Conservation (phyloP, 2,329 filamentous ascomycete genomes). For the Penicillium sp. region DNA sequence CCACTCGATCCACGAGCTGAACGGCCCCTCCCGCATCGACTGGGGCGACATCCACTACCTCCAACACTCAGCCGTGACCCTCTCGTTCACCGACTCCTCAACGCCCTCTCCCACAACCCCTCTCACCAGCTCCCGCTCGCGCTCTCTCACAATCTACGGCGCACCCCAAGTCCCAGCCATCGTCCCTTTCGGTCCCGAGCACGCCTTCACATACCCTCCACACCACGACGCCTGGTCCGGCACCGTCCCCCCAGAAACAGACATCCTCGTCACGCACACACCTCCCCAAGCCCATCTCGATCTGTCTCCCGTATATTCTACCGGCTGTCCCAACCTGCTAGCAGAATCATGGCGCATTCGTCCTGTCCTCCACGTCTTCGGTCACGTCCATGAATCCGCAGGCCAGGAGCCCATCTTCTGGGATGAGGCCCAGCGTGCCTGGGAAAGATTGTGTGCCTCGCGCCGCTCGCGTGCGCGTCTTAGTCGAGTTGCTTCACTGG, state of each 20-base stretch:
- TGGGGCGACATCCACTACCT: conserved; percentile 72
- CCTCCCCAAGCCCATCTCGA: conserved; percentile 72
- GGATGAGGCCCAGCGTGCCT: conserved; percentile 68
- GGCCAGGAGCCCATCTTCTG: conserved; percentile 70
- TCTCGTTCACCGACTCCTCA: conserved; percentile 54
- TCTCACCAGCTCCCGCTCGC: conserved; percentile 53
- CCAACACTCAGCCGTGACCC: conserved; percentile 63
- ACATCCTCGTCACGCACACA: conserved; percentile 78
- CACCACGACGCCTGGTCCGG: conserved; percentile 68
- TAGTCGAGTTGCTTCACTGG: conserved; percentile 22
- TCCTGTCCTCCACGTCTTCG: conserved; percentile 77
- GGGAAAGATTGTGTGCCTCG: conserved; percentile 61
- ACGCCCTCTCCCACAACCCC: conserved; percentile 40
- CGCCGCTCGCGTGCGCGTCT: conserved; percentile 28
- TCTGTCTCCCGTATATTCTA: conserved; percentile 52
- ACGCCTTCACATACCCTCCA: conserved; percentile 74
- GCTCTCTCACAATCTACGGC: conserved; percentile 71
- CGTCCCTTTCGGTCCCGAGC: conserved; percentile 65
- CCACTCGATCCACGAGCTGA: conserved; percentile 41
- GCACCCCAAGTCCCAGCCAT: conserved; percentile 70
- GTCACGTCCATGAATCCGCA: conserved; percentile 75
- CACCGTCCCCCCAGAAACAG: conserved; percentile 67
- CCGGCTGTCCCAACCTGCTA: conserved; percentile 70
- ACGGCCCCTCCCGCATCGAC: conserved; percentile 54
- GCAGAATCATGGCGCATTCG: conserved; percentile 71